Base-by-base conservation (phyloP, 2,329 filamentous ascomycete genomes). In the Didymella glomerata region DNA sequence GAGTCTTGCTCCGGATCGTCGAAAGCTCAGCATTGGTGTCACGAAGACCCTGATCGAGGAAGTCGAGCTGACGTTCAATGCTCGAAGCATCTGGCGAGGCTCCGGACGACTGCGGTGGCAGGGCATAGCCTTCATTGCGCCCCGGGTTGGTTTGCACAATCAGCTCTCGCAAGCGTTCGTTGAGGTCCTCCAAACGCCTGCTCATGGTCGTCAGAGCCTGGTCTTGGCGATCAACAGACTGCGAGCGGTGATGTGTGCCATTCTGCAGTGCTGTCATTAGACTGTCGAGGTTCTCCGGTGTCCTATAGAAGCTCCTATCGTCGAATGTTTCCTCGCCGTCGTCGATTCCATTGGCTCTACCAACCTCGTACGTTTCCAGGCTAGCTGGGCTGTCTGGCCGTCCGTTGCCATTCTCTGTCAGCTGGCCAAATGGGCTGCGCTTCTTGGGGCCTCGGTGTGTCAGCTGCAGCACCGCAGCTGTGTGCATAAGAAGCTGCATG, bases 391-490 rank as follows among this genome's bases (percentile, higher is more conserved):
- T 93, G 54, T 89, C 88, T 6, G 90, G 90, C 62, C 91, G 76
- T 44, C 76, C 64, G 28, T 67, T 69, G 36, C 64, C 67, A 28
- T 69, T 71, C 6, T 75, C 68, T 27, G 67, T 55, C 20, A 70
- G 32, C 76, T 79, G 77, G 14, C 82, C 78, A 8, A 80, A 76
- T 3, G 78, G 69, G 53, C 80, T 80, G 65, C 85, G 86, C 70
- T 86, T 90, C 57, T 83, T 82, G n/a, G 90, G 83, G 0, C 86
- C 87, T 68, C 89, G 90, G 77, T 98, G 93, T 9, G 93, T 96
- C 76, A 96, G 85, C 73, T 97, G 93, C 53, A 99, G 81, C 38
- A 99, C 91, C 44, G 92, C 94, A 14, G 95, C 93, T 0, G 94
- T 98, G 75, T 99, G 95, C 75, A 94, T 88, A 49, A 98, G 81